Evolutionary conservation across 169 alveolate genomes (phyloP), one percentile per base, ranked within the genome.

Genomic region (Neospora caninum): DNA sequence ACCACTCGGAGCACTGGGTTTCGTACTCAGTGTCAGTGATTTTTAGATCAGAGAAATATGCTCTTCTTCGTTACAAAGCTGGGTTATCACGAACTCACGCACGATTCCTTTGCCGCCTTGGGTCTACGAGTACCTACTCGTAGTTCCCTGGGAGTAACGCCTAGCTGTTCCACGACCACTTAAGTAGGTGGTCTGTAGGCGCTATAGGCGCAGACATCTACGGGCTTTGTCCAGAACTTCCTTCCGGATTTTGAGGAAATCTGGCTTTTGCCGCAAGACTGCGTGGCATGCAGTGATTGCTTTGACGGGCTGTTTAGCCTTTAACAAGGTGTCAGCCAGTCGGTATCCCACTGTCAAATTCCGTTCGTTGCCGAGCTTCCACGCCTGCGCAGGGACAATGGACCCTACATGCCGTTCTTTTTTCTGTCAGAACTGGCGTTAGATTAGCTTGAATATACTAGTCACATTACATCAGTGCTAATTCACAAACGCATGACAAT

Each of bases 221-320:
- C 89, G 27, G 22, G 89, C 89, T 16, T 82, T 82, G 36, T 82
- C 67, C 41, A 82, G 89, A 31, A 82, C 67, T 36, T 41, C 89
- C 67, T 82, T 82, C 20, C 89, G 89, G 31, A 82, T 82, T 31
- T 36, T 25, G 36, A 22, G 69, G 41, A 82, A 82, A 69, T 82
- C 89, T 0, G 89, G 89, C 29, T 45, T 82, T 49, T 82, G 54
- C 67, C 36, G 27, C 67, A 82, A 36, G 25, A 82, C 67, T 39
- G 20, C 38, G 67, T 0, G 89, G 41, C 89, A 82, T 20, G 41
- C 41, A 31, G 54, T 39, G 64, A 82, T 82, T 22, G 89, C 89
- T 29, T 43, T 41, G 38, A 82, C 89, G 20, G 89, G 89, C 36
- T 39, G 54, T 29, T 82, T 82, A 16, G 89, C 54, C 67, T 82